Evolutionary conservation across 2,329 filamentous ascomycete species (phyloP), one percentile per base, ranked within the genome.

Genomic region (Colletotrichum somersetense): DNA sequence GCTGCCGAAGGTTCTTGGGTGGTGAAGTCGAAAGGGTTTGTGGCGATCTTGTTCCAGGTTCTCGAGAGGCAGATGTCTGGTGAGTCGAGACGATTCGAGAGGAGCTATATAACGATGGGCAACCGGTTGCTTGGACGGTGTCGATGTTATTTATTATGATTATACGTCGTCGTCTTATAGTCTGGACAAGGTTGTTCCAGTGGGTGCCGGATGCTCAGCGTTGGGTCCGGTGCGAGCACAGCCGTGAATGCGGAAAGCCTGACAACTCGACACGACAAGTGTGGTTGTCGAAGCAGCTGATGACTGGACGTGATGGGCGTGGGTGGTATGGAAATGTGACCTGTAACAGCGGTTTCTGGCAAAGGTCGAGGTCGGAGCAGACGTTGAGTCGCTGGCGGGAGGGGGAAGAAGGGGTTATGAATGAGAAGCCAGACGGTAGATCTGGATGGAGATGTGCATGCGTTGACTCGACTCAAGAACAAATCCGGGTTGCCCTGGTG

Each of bases 401-500:
- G 52, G 11, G 66, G 62, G 64, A n/a, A n/a, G 44, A 58, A 58
- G 57, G 64, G 68, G 57, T 71, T 56, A 67, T 61, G 56, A 71
- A 67, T 50, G 33, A 71, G 67, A 71, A 62, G 68, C 33, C 23
- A 38, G 26, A 58, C 57, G 48, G 64, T 67, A 7, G 53, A 35
- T 57, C 35, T 23, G 53, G 53, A 53, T 65, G 48, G 50, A 71
- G 64, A 64, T 64, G 65, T 30, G 64, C 52, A 52, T 63, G 64
- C 62, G 57, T 69, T 69, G 69, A 69, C 69, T 64, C 69, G 69
- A 72, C 69, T 64, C 69, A 64, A 59, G 59, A 61, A 53, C 46
- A 69, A 59, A 69, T 72, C 69, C 66, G 52, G 69, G 69, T 64
- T 69, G 66, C 46, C 65, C 69, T 67, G 58, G 69, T 62, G 65